Evolutionary conservation across 768 basidiomycete species (phyloP).

Genomic region (Tricholoma bakamatsutake): DNA sequence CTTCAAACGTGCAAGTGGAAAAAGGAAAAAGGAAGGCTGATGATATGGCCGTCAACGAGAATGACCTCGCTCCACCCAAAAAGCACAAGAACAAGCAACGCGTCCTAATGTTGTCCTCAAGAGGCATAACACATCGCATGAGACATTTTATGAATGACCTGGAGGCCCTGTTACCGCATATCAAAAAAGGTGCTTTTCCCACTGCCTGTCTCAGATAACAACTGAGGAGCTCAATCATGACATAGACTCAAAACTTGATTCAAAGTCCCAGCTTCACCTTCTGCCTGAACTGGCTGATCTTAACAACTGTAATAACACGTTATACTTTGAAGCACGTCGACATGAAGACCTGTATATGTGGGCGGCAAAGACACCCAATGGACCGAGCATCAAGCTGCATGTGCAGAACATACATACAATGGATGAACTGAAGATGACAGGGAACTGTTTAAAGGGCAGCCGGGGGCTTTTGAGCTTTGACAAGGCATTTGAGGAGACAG

Average conservation of each 20-base stretch:
- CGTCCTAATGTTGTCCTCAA: constrained; percentile 85
- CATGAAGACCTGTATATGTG: constrained; percentile 96
- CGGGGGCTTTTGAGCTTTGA: constrained; percentile 92
- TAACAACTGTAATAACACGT: constrained; percentile 94
- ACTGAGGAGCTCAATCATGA: neutral
- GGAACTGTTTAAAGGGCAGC: constrained; percentile 95
- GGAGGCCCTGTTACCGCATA: constrained; percentile 84
- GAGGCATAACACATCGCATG: constrained; percentile 95
- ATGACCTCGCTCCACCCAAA: constrained; percentile 31
- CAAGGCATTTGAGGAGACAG: constrained; percentile 80
- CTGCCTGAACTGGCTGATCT: constrained; percentile 96
- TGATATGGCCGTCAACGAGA: constrained; percentile 50
- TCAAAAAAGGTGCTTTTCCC: constrained; percentile 84
- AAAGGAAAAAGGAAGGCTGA: constrained; percentile 61
- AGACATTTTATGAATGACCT: constrained; percentile 95
- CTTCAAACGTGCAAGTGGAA: constrained; percentile 41
- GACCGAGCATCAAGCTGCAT: constrained; percentile 95
- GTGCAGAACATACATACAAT: constrained; percentile 99
- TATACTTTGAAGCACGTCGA: constrained; percentile 95
- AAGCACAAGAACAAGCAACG: constrained; percentile 90
- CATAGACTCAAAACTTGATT: constrained; percentile 93
- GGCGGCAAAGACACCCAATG: constrained; percentile 96
- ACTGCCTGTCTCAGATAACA: neutral
- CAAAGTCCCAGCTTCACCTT: constrained; percentile 88
- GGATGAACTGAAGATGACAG: constrained; percentile 99